phyloP scores from a whole-genome alignment of 495 filamentous ascomycete species.

The Neurospora hispaniola region DNA sequence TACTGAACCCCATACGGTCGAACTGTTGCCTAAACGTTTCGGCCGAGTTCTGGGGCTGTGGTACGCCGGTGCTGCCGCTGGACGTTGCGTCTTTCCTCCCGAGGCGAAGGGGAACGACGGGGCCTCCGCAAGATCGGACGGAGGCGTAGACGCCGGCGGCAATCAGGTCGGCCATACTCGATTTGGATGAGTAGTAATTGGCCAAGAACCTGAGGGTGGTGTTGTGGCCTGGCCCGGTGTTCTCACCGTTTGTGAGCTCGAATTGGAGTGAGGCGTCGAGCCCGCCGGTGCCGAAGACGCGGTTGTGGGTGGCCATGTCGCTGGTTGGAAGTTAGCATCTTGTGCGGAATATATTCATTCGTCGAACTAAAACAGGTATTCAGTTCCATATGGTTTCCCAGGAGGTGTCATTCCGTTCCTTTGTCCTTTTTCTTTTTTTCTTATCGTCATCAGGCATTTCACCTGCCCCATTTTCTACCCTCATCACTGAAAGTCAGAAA shows the following conservation, averaged over 20 bases:
- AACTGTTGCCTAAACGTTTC: conserved; percentile 44
- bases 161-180: conserved; percentile 47
- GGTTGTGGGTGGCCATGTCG: conserved; percentile 49
- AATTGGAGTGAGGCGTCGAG: conserved; percentile 52
- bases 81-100: conserved; percentile 45
- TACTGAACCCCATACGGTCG: conserved; percentile 45
- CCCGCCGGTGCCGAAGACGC: conserved; percentile 39
- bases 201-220: conserved; percentile 45
- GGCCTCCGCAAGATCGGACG: conserved; percentile 49
- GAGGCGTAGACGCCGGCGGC: conserved; percentile 48
- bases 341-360: not conserved
- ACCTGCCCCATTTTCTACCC: not conserved
- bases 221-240: conserved; percentile 47
- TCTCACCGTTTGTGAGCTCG: conserved; percentile 45
- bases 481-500: not conserved
- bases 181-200: conserved; percentile 39
- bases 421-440: not conserved
- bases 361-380: not conserved
- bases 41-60: conserved; percentile 46
- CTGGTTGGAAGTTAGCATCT: conserved; percentile 6
- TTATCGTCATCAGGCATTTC: not conserved
- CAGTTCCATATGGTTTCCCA: not conserved
- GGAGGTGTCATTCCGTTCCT: too few species aligned
- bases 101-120: conserved; percentile 40
- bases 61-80: conserved; percentile 42